Conservation (phyloP, 2,329 filamentous ascomycete species). For the Parascedosporium putredinis region DNA sequence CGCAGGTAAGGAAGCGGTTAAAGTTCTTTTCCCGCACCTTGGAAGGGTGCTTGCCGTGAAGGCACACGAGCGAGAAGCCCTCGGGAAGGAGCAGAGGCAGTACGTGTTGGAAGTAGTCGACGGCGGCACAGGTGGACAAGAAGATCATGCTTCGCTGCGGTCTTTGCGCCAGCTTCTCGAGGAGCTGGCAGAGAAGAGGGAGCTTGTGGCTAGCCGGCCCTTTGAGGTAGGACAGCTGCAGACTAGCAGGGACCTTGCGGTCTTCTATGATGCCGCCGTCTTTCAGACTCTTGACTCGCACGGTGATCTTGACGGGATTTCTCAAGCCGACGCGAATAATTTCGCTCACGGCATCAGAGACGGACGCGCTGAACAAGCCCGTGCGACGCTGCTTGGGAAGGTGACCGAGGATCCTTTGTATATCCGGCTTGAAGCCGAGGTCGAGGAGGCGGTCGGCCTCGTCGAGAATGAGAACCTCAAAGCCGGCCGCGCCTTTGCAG, state of each 20-base stretch:
- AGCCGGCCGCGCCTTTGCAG: slow-evolving; percentile 68
- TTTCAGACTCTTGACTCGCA: slow-evolving; percentile 72
- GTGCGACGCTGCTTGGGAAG: slow-evolving; percentile 90
- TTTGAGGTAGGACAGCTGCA: slow-evolving; percentile 82
- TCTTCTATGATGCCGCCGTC: slow-evolving; percentile 61
- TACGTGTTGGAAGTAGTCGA: slow-evolving; percentile 85
- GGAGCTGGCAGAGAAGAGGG: slow-evolving; percentile 59
- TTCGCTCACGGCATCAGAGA: slow-evolving; percentile 90
- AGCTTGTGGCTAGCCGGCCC: slow-evolving; percentile 71
- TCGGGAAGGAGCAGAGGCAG: slow-evolving; percentile 62
- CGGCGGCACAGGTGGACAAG: slow-evolving; percentile 83
- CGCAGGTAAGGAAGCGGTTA: slow-evolving; percentile 62
- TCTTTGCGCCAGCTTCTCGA: slow-evolving; percentile 57
- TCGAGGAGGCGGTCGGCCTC: slow-evolving; percentile 90
- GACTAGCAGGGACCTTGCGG: slow-evolving; percentile 76
- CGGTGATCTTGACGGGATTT: slow-evolving; percentile 90
- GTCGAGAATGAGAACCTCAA: slow-evolving; percentile 86
- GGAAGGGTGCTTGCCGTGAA: slow-evolving; percentile 87
- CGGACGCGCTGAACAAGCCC: slow-evolving; percentile 86
- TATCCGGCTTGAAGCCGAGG: slow-evolving; percentile 83
- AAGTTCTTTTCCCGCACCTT: slow-evolving; percentile 87
- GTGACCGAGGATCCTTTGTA: slow-evolving; percentile 73
- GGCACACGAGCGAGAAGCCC: slow-evolving; percentile 60
- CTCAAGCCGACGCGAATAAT: slow-evolving; percentile 84
- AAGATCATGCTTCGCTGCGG: slow-evolving; percentile 87